Conservation (phyloP, 176 grass and related monocot genomes). For the Saccharum officinarum region DNA sequence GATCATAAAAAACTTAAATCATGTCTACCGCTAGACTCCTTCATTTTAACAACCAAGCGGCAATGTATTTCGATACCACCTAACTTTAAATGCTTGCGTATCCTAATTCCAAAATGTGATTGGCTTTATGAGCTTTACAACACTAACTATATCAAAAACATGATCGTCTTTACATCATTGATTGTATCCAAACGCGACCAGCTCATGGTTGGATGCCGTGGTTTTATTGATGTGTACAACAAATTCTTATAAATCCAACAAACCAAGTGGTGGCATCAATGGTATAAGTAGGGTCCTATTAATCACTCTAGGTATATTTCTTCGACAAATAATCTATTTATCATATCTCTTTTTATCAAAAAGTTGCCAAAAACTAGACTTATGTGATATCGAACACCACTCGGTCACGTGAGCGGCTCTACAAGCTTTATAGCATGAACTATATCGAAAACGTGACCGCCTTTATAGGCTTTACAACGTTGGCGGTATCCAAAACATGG, state of each 20-base stretch:
- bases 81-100: not conserved
- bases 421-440: not conserved
- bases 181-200: not conserved
- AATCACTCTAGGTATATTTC: not conserved
- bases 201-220: not conserved
- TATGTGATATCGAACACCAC: not conserved
- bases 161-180: not conserved
- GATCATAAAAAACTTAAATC: too few relatives aligned
- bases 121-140: not conserved
- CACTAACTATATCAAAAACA: not conserved
- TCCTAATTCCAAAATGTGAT: not conserved
- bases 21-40: too few relatives aligned
- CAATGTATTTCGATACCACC: too few relatives aligned
- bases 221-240: not conserved
- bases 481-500: not conserved
- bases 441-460: not conserved
- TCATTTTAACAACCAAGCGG: too few relatives aligned
- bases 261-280: not conserved
- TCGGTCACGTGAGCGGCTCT: too few relatives aligned
- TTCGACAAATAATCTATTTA: rapidly evolving
- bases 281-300: not conserved
- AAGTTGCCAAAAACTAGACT: not conserved
- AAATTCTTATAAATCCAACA: not conserved
- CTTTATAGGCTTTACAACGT: not conserved
- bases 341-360: not conserved